phyloP scores from a whole-genome alignment of 140 eudicot species.

The Stevia rebaudiana region DNA sequence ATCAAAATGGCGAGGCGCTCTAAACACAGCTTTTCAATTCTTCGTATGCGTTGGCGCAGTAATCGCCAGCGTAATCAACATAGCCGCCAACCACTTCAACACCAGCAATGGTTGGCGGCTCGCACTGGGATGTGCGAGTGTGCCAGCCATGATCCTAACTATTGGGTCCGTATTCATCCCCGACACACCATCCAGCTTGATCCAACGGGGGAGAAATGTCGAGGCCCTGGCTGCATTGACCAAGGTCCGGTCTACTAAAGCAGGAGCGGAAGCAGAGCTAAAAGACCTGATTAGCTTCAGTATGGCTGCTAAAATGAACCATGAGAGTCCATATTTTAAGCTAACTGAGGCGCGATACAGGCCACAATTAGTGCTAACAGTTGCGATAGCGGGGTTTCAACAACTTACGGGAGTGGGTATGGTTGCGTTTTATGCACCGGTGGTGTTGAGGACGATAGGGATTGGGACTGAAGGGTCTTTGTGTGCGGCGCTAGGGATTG shows the following conservation, averaged over 20 bases:
- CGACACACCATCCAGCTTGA: conserved; percentile 57
- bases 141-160: conserved; percentile 41
- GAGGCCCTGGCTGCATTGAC: conserved; percentile 35
- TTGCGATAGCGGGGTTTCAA: conserved; percentile 47
- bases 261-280: conserved; percentile 44
- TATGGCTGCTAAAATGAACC: conserved; percentile 11
- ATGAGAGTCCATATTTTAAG: conserved; percentile 29
- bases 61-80: conserved; percentile 42
- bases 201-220: conserved; percentile 35
- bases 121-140: conserved; percentile 41
- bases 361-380: conserved; percentile 43
- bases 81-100: conserved; percentile 18
- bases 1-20: conserved; percentile 47
- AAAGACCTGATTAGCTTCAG: conserved; percentile 35
- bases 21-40: conserved; percentile 46
- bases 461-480: conserved; percentile 31
- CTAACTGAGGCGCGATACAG: conserved; percentile 26
- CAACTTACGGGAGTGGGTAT: conserved; percentile 49
- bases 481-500: conserved; percentile 28
- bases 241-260: conserved; percentile 37
- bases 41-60: conserved; percentile 36
- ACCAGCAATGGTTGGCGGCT: conserved; percentile 47
- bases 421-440: conserved; percentile 55
- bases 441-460: conserved; percentile 43
- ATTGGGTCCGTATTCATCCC: conserved; percentile 53